Percentiles rank a stretch among this genome's conserved stretches.
These are phyloP conservation scores for Claviceps sorghi DNA, from an alignment of 2,329 filamentous ascomycete species.

Conservation along the genomic window DNA sequence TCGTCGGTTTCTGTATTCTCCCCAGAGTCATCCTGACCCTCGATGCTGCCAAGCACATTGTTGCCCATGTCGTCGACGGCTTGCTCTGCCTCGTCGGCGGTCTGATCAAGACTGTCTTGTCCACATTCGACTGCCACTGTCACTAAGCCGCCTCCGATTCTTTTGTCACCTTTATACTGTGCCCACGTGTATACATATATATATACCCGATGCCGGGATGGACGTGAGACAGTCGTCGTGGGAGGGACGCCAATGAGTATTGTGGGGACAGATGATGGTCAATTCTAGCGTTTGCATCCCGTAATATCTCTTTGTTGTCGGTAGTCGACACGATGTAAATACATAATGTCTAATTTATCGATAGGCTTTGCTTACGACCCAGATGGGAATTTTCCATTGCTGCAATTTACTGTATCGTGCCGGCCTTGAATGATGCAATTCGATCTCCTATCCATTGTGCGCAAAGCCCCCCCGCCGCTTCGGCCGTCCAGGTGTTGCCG, in stretches of 20 bases:
- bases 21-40: constrained; percentile 17
- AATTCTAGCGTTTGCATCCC: constrained; percentile 1
- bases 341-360: constrained; percentile 1
- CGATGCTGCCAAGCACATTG: constrained; percentile 13
- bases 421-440: neutral
- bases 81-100: constrained; percentile 21
- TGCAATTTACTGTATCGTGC: neutral
- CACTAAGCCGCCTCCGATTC: constrained; percentile 8
- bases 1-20: constrained; percentile 19
- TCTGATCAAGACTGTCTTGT: constrained; percentile 16
- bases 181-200: no score
- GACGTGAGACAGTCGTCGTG: no score
- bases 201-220: no score
- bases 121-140: constrained; percentile 21
- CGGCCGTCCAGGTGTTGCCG: neutral
- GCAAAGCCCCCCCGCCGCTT: no score
- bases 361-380: neutral
- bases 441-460: neutral
- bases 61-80: constrained; percentile 14
- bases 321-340: constrained; percentile 7
- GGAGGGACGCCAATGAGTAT: neutral
- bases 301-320: constrained; percentile 1
- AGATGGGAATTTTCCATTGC: neutral
- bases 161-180: neutral
- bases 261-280: neutral